Conservation (phyloP, 2,329 filamentous ascomycete species). For the Sordariomycetes sp. region DNA sequence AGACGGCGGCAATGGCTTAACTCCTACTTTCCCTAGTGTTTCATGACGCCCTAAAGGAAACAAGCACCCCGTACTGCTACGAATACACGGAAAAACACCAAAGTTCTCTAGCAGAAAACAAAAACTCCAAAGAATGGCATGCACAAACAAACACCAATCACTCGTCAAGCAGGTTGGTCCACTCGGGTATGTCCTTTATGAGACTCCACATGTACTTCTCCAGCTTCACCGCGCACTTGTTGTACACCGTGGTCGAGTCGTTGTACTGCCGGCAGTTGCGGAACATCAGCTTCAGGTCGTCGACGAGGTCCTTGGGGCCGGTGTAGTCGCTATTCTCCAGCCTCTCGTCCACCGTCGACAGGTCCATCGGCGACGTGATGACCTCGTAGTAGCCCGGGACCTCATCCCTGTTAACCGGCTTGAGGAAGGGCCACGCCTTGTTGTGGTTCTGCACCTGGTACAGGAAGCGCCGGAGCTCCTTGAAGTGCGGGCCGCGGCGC, state of each 20-base stretch:
- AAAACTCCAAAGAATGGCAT: no score
- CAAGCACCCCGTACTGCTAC: no score
- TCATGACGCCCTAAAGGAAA: no score
- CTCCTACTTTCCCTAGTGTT: no score
- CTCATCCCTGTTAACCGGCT: slow-evolving; percentile 89
- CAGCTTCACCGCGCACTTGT: slow-evolving; percentile 87
- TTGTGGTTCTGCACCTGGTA: slow-evolving; percentile 93
- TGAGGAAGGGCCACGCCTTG: slow-evolving; percentile 87
- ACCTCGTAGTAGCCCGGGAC: slow-evolving; percentile 99
- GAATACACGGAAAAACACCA: no score
- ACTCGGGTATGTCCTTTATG: slow-evolving; percentile 85
- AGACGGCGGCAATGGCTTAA: no score
- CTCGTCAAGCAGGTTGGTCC: slow-evolving; percentile 52
- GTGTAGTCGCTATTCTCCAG: slow-evolving; percentile 88
- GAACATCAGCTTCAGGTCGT: slow-evolving; percentile 81
- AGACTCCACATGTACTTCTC: slow-evolving; percentile 94
- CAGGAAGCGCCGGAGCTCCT: slow-evolving; percentile 81
- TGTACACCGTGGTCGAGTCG: slow-evolving; percentile 87
- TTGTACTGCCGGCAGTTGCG: slow-evolving; percentile 96
- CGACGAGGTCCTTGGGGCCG: slow-evolving; percentile 84
- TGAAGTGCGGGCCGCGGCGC: slow-evolving; percentile 92
- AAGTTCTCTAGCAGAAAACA: no score
- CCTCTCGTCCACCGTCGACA: slow-evolving; percentile 90
- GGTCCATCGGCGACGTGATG: slow-evolving; percentile 95
- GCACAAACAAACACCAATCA: no score